Conservation (phyloP, 164 flowering plant species). For the Cinnamomum micranthum region DNA sequence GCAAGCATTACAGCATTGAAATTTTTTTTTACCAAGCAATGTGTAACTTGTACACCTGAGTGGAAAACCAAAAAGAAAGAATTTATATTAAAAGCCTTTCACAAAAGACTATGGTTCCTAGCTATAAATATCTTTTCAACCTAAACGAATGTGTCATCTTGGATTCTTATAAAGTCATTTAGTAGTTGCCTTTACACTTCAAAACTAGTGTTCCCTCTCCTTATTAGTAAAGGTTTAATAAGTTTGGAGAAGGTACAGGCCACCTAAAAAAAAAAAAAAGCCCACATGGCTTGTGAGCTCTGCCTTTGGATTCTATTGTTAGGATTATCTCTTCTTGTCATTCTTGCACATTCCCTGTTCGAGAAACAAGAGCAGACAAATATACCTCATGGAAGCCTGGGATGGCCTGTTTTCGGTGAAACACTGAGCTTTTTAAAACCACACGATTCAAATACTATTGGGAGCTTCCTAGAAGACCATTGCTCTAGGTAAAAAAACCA, state of each 20-base stretch:
- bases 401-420: conserved; percentile 74
- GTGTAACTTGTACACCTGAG: background rate
- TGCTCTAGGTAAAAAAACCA: conserved; percentile 43
- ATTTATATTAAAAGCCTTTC: background rate
- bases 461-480: conserved; percentile 54
- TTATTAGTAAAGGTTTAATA: conserved; percentile 6
- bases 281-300: conserved; percentile 16
- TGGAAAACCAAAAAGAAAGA: conserved; percentile 1
- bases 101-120: background rate
- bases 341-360: conserved; percentile 17
- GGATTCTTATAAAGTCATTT: background rate
- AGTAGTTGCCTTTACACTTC: background rate
- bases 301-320: conserved; percentile 19
- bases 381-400: conserved; percentile 63
- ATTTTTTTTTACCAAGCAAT: background rate
- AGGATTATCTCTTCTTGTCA: conserved; percentile 20
- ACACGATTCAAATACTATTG: conserved; percentile 55
- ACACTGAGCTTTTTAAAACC: conserved; percentile 63
- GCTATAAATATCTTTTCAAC: background rate
- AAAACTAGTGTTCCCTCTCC: conserved; percentile 2
- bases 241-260: conserved; percentile 8
- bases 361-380: conserved; percentile 19
- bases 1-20: background rate
- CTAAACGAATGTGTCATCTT: conserved; percentile 4
- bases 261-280: background rate